phyloP scores from a whole-genome alignment of 805 yeast species.

The Priceomyces carsonii region DNA sequence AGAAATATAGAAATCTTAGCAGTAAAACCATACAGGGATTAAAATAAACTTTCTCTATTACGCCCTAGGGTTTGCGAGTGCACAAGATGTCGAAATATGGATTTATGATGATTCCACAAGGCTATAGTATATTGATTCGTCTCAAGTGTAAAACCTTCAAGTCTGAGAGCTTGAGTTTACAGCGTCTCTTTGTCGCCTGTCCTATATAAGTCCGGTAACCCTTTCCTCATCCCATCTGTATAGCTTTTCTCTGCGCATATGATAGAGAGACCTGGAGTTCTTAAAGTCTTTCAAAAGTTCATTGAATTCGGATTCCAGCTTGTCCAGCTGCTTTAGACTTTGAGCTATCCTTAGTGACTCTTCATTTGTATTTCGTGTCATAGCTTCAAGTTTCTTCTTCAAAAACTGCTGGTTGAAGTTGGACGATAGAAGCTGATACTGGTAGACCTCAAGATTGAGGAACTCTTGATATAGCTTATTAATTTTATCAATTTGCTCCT shows the following conservation, averaged over 20 bases:
- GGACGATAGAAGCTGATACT: conserved; percentile 38
- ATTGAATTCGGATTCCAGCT: conserved; percentile 10
- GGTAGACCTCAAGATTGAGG: conserved; percentile 33
- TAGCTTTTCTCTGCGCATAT: conserved; percentile 36
- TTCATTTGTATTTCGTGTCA: conserved; percentile 23
- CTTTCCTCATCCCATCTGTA: conserved; percentile 46
- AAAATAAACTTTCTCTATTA: too few species aligned
- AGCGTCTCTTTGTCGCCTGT: too few species aligned
- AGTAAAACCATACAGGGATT: too few species aligned
- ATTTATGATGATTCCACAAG: too few species aligned
- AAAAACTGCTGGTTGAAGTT: conserved; percentile 36
- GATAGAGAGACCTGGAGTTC: conserved; percentile 28
- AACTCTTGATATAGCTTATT: conserved; percentile 31
- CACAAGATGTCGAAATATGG: too few species aligned
- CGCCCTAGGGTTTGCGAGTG: too few species aligned
- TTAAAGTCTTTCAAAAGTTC: conserved; percentile 19
- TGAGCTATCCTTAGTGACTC: conserved; percentile 20
- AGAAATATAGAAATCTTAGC: too few species aligned
- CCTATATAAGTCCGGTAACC: conserved; percentile 38
- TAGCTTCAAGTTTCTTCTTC: conserved; percentile 25
- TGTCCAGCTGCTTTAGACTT: conserved; percentile 8
- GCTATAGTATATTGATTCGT: too few species aligned
- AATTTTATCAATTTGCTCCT: conserved; percentile 22
- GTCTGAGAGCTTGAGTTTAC: too few species aligned
- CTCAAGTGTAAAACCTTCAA: too few species aligned